Evolutionary conservation across 805 yeast species (phyloP).

Genomic region (Clavispora asparagi): DNA sequence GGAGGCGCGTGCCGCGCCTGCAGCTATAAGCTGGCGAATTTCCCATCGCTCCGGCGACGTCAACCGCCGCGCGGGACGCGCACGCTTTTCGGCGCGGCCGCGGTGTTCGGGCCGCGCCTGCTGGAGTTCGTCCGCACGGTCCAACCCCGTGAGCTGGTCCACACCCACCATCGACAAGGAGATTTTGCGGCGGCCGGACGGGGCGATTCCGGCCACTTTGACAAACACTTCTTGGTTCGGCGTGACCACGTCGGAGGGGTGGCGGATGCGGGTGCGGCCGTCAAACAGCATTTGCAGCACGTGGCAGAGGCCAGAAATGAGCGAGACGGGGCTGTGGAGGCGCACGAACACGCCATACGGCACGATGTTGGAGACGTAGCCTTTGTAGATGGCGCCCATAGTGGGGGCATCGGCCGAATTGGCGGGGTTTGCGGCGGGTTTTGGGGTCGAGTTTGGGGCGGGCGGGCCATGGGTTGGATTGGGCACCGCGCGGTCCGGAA

Average conservation of each 20-base stretch:
- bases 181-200: slow-evolving; percentile 26
- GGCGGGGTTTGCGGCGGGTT: neutral
- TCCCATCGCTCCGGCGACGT: slow-evolving; percentile 94
- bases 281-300: slow-evolving; percentile 57
- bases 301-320: slow-evolving; percentile 66
- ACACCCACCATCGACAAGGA: slow-evolving; percentile 65
- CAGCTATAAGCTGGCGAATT: slow-evolving; percentile 70
- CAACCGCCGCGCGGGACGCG: slow-evolving; percentile 31
- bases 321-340: slow-evolving; percentile 25
- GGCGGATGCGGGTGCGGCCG: slow-evolving; percentile 42
- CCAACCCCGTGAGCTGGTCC: slow-evolving; percentile 63
- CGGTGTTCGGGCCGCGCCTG: slow-evolving; percentile 1
- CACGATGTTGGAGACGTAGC: slow-evolving; percentile 54
- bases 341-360: slow-evolving; percentile 77
- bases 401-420: slow-evolving; percentile 14
- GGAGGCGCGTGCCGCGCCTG: slow-evolving; percentile 64
- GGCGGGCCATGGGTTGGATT: too few species aligned
- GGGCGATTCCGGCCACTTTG: slow-evolving; percentile 37
- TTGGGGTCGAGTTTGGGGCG: neutral
- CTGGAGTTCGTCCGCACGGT: slow-evolving; percentile 19
- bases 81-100: slow-evolving; percentile 10
- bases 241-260: slow-evolving; percentile 55
- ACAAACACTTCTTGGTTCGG: slow-evolving; percentile 62
- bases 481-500: slow-evolving; percentile 4
- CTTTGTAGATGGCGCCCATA: slow-evolving; percentile 50